Conservation (phyloP, 495 filamentous ascomycete genomes). For the Aspergillus conjunctus region DNA sequence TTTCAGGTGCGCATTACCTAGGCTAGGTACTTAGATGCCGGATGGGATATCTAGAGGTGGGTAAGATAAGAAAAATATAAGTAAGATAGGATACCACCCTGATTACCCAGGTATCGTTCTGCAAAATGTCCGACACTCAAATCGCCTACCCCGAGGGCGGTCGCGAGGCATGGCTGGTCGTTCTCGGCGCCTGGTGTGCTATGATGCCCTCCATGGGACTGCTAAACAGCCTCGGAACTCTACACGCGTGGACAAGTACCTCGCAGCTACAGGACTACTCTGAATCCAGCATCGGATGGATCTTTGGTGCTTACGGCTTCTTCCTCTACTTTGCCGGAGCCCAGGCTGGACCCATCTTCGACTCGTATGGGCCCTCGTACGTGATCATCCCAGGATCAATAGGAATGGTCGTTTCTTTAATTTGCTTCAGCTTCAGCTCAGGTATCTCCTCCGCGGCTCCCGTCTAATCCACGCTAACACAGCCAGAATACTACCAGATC, state of each 20-base stretch:
- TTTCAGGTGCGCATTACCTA: too few relatives aligned
- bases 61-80: too few relatives aligned
- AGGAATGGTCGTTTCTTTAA: constrained; percentile 33
- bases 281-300: constrained; percentile 67
- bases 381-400: constrained; percentile 33
- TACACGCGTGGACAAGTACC: constrained; percentile 59
- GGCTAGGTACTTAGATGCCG: too few relatives aligned
- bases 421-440: constrained; percentile 55
- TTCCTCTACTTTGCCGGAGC: constrained; percentile 55
- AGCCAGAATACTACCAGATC: constrained; percentile 46
- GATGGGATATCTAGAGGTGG: too few relatives aligned
- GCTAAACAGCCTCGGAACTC: constrained; percentile 67
- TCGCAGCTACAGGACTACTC: constrained; percentile 57
- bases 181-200: constrained; percentile 34
- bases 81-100: too few relatives aligned
- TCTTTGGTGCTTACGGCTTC: constrained; percentile 68
- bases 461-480: constrained; percentile 55
- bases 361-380: constrained; percentile 31
- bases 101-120: too few relatives aligned
- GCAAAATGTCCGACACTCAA: too few relatives aligned
- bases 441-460: constrained; percentile 19
- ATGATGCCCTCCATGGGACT: constrained; percentile 40
- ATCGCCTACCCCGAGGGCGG: too few relatives aligned
- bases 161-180: constrained; percentile 18
- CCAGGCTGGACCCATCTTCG: constrained; percentile 38